Evolutionary conservation across 345 rosid species (phyloP).

Genomic region (Rubroshorea leprosula): DNA sequence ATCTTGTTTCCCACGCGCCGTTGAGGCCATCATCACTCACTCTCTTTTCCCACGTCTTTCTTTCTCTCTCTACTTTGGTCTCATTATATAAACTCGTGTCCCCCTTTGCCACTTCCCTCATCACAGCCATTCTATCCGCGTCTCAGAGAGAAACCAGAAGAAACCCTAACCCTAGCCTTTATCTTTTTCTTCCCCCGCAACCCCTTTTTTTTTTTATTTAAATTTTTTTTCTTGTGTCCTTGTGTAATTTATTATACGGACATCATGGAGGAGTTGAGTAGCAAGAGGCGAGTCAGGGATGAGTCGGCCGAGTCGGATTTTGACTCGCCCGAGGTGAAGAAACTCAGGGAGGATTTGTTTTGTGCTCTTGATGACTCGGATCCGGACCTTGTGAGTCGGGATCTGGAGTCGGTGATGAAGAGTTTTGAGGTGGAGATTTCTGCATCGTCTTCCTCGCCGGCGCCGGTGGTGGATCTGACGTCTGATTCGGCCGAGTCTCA

Average conservation of each 20-base stretch:
- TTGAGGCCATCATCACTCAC: slow-evolving; percentile 20
- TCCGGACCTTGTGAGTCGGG: slow-evolving; percentile 34
- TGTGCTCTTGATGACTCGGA: slow-evolving; percentile 50
- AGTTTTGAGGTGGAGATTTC: slow-evolving; percentile 68
- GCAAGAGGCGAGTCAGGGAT: slow-evolving; percentile 44
- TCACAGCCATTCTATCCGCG: slow-evolving; percentile 10
- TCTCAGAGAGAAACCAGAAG: slow-evolving; percentile 5
- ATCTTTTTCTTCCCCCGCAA: too few species aligned
- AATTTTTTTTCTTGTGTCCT: background rate
- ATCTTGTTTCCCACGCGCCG: slow-evolving; percentile 39
- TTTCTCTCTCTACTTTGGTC: slow-evolving; percentile 25
- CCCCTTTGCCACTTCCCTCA: slow-evolving; percentile 24
- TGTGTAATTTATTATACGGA: too few species aligned
- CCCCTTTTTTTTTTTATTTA: background rate
- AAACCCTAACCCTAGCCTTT: slow-evolving; percentile 1
- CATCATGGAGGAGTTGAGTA: slow-evolving; percentile 32
- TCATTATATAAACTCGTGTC: slow-evolving; percentile 41
- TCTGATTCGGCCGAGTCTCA: slow-evolving; percentile 27
- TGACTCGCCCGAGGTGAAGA: slow-evolving; percentile 43
- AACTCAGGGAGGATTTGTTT: slow-evolving; percentile 54
- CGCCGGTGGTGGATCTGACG: slow-evolving; percentile 13
- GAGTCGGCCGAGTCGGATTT: slow-evolving; percentile 27
- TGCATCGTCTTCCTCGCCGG: slow-evolving; percentile 1
- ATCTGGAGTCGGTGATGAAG: slow-evolving; percentile 62
- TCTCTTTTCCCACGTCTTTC: slow-evolving; percentile 22